These are phyloP conservation scores for Leishmania braziliensis DNA, from an alignment of 208 protist species.

Conservation along the genomic window DNA sequence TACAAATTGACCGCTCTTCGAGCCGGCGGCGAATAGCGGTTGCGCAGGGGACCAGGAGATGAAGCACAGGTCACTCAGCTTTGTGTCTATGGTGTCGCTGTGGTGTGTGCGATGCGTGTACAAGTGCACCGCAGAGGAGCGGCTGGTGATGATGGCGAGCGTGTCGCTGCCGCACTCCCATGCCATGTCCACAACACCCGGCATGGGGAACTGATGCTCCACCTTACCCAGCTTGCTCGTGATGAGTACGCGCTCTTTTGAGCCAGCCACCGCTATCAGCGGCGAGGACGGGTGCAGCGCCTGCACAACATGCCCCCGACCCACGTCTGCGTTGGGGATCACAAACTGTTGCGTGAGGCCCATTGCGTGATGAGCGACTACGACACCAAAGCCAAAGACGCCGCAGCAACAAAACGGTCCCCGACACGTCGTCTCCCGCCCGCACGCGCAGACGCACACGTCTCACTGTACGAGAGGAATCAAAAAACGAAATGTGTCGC, in stretches of 20 bases:
- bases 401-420: neutral
- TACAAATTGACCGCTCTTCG: slow-evolving; percentile 90
- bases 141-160: slow-evolving; percentile 88
- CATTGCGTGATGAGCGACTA: slow-evolving; percentile 35
- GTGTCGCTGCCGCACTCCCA: slow-evolving; percentile 92
- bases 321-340: slow-evolving; percentile 55
- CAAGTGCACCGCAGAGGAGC: slow-evolving; percentile 69
- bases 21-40: slow-evolving; percentile 85
- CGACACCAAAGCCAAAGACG: neutral
- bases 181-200: slow-evolving; percentile 69
- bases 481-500: neutral
- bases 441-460: neutral
- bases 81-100: slow-evolving; percentile 84
- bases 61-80: slow-evolving; percentile 85
- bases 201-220: slow-evolving; percentile 76
- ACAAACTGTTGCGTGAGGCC: slow-evolving; percentile 79
- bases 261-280: slow-evolving; percentile 76
- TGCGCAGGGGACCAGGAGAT: slow-evolving; percentile 88
- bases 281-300: slow-evolving; percentile 73
- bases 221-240: slow-evolving; percentile 76
- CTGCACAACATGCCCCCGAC: slow-evolving; percentile 68
- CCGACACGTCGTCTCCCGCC: neutral
- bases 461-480: neutral
- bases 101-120: slow-evolving; percentile 76
- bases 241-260: slow-evolving; percentile 83